phyloP scores from a whole-genome alignment of 2,329 filamentous ascomycete genomes.

The Pseudocercospora ulei region DNA sequence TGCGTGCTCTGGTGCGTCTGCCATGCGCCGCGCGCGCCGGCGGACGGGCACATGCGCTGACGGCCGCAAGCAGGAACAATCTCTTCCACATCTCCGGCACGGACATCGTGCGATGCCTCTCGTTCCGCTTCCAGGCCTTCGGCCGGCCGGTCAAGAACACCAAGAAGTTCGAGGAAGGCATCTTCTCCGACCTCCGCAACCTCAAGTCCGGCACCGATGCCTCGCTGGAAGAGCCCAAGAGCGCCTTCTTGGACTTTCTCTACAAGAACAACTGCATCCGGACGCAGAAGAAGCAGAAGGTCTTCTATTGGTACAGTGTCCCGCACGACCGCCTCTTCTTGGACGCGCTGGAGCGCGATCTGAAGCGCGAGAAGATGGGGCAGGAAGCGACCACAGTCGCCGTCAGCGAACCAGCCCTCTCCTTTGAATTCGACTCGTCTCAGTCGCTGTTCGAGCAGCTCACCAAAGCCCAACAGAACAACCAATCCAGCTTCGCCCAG shows the following conservation, averaged over 20 bases:
- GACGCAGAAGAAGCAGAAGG: conserved; percentile 99
- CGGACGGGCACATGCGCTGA: conserved; percentile 10
- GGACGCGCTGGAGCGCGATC: conserved; percentile 88
- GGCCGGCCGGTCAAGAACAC: conserved; percentile 98
- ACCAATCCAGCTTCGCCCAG: conserved; percentile 74
- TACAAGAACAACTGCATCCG: conserved; percentile 99
- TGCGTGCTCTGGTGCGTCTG: conserved; percentile 73
- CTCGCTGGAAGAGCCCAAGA: conserved; percentile 96
- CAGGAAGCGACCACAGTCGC: conserved; percentile 96
- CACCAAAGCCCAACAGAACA: conserved; percentile 97
- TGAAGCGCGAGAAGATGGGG: conserved; percentile 99
- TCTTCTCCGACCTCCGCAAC: conserved; percentile 97
- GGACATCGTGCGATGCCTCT: conserved; percentile 94
- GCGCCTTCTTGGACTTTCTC: conserved; percentile 92
- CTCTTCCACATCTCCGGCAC: conserved; percentile 99
- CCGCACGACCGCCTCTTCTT: conserved; percentile 95
- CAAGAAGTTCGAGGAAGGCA: conserved; percentile 99
- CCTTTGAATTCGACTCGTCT: conserved; percentile 98
- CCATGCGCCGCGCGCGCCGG: conserved; percentile 14
- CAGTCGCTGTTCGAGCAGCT: conserved; percentile 98
- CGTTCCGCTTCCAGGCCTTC: conserved; percentile 97
- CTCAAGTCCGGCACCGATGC: conserved; percentile 97
- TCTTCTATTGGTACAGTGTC: conserved; percentile 99
- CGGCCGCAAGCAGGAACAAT: conserved; percentile 60
- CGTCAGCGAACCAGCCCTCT: conserved; percentile 91